phyloP scores from a whole-genome alignment of 2,329 filamentous ascomycete species.

The Colletotrichum navitas region DNA sequence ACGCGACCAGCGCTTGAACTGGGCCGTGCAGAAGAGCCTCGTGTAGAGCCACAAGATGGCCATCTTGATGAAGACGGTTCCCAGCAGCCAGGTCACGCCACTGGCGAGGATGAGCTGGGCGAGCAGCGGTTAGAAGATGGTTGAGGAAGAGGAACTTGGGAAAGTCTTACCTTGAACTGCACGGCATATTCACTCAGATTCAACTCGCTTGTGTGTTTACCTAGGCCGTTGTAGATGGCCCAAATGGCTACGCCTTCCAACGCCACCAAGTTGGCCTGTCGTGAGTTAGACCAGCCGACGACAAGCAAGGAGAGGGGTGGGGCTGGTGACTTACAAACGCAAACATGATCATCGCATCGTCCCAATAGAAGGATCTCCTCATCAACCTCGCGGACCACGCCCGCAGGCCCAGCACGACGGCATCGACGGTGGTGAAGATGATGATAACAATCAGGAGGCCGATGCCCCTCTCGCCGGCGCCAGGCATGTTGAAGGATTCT shows the following conservation, averaged over 20 bases:
- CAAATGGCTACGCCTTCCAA: constrained; percentile 43
- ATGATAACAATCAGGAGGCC: constrained; percentile 37
- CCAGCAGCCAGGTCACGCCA: constrained; percentile 48
- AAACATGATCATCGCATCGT: constrained; percentile 44
- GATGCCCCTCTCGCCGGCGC: constrained; percentile 34
- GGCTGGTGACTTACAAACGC: constrained; percentile 44
- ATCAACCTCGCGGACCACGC: constrained; percentile 44
- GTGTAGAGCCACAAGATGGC: constrained; percentile 50
- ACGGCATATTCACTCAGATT: constrained; percentile 25
- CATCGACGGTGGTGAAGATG: constrained; percentile 42
- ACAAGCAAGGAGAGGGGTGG: neutral
- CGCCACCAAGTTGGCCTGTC: constrained; percentile 35
- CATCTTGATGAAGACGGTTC: constrained; percentile 48
- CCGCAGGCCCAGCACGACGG: constrained; percentile 42
- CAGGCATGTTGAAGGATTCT: constrained; percentile 27
- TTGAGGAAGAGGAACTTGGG: neutral
- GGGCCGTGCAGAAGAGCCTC: constrained; percentile 48
- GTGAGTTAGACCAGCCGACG: constrained; percentile 4
- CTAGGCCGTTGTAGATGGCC: constrained; percentile 46
- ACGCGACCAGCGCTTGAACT: constrained; percentile 47
- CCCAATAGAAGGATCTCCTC: constrained; percentile 43
- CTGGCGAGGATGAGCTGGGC: constrained; percentile 45
- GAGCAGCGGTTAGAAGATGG: constrained; percentile 2
- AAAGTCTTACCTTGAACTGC: constrained; percentile 31
- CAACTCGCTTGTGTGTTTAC: constrained; percentile 42